Base-by-base conservation (phyloP, 106 monocot genomes). In the Phalaenopsis equestris region DNA sequence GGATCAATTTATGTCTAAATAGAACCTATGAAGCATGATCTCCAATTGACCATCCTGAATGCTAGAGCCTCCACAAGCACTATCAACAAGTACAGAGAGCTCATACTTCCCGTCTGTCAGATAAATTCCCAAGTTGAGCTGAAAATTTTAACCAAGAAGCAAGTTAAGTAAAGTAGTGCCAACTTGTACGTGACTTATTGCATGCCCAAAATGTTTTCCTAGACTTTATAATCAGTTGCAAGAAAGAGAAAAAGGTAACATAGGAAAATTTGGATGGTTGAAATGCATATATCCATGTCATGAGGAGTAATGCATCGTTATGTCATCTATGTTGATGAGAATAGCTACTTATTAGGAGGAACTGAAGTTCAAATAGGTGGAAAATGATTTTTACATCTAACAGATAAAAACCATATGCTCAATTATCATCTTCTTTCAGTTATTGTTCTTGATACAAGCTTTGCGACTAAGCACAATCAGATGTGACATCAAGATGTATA, bases 41-140 rank as follows among this genome's bases (percentile, higher is more conserved):
- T 92, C 92, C 55, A 92, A 21, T 80, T 86, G 72, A 1, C 92
- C 92, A 83, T 92, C 90, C 68, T 90, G 81, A 80, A 90, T 86
- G 81, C 92, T 92, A 67, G 92, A 84, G 75, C 87, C 92, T 37
- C 92, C 92, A 72, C 84, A 81, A 65, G 92, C 87, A 80, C 85
- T 84, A 82, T 92, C 92, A 52, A 92, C 88, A 83, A 92, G 84
- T 38, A 92, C 48, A 3, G 92, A 92, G 41, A 92, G 86, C 81
- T 92, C 92, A 46, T 82, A 88, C 77, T 86, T 88, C 56, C 77
- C 84, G 83, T 92, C 92, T 47, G 56, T 77, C 52, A 85, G 57
- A 80, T 86, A 92, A 14, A 90, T 86, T 79, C 92, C 92, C 55
- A 92, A 83, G 75, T 92, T 92, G 67, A 92, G 56, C 92, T 92